Base-by-base conservation (phyloP, 768 basidiomycete genomes). In the Suillus alpinus region DNA sequence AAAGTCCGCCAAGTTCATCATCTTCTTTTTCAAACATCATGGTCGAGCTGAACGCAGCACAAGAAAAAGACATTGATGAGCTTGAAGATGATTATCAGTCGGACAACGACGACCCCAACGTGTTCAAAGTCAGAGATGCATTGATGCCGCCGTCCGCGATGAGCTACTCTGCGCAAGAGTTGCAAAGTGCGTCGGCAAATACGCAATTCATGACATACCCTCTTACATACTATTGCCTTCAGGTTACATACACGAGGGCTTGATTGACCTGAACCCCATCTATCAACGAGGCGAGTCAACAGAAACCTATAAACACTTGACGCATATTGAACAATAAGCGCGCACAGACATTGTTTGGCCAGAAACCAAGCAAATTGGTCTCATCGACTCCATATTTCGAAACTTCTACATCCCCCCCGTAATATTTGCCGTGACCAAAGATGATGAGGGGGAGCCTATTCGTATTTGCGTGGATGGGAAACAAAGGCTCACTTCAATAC, bases 311-410 rank as follows among this genome's bases (percentile, higher is more conserved):
- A 43, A 46, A 20, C 37, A 9, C 13, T 29, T 26, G 18, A 37
- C 34, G 26, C 3, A 8, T 55, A 59, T 56, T 53, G 2, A 58
- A 26, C 57, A 41, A 50, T 32, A 26, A 23, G 14, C 55, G 31
- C 23, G 8, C 56, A 18, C 47, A 92, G 91, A 89, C 59, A 78
- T 93, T 20, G 91, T 93, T 2, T 93, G 92, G 91, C 79, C 87
- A 0, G 81, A 83, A 57, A 69, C 71, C 49, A 92, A 92, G 66
- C 88, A 92, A 65, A 78, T 78, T 62, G 76, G 75, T 47, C 74
- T 85, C 50, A 73, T 85, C 8, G 80, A 83, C 64, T 84, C 81
- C 0, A 74, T 83, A 18, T 81, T 79, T 49, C 75, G 79, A 59
- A 82, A 90, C 76, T 78, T 73, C 75, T 82, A 82, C 63, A 74